Evolutionary conservation across 2,329 filamentous ascomycete genomes (phyloP), one percentile per base, ranked within the genome.

Genomic region (Alternaria brassicicola): DNA sequence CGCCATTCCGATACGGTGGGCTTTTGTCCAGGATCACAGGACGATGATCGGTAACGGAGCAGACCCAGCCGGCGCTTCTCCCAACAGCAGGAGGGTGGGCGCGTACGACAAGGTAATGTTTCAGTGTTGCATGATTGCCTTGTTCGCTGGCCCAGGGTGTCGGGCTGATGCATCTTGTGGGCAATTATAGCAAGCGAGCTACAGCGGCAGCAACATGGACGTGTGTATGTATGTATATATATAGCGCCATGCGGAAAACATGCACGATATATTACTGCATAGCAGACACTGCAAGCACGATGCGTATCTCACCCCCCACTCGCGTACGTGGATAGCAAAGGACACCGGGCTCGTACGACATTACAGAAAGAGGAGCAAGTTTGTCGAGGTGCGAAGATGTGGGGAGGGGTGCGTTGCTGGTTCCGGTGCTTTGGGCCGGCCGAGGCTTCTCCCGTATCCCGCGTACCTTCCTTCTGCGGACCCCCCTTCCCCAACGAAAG

Each of bases 361-460:
- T 31, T 26, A 10, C 31, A 28, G 17, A 46, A 17, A 17, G 46
- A 15, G 9, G 19, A 38, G 52, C 33, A 53, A 30, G 33, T 52
- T 33, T 53, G 30, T 52, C 54, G 48, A 52, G 54, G 19, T 36
- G 41, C 15, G 21, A n/a, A 28, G 36, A 23, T 50, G 33, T 23
- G 47, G 31, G 47, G 31, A 4, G 9, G 30, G 50, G 6, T 21
- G 15, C 12, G 41, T 39, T 30, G 21, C 19, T 56, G 33, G 57
- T 50, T 52, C 58, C 58, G 58, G 38, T n/a, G 30, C 49, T 26
- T 43, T 61, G 58, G 58, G 58, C 35, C 58, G 54, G 57, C 46
- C 58, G 50, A 61, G 58, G 54, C 43, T 58, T 61, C 45, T 61
- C 58, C 58, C 58, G 58, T 61, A 53, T 43, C 49, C 53, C 35